These are phyloP conservation scores for Ulmus americana DNA, from an alignment of 331 rosid genomes.

Conservation along the genomic window DNA sequence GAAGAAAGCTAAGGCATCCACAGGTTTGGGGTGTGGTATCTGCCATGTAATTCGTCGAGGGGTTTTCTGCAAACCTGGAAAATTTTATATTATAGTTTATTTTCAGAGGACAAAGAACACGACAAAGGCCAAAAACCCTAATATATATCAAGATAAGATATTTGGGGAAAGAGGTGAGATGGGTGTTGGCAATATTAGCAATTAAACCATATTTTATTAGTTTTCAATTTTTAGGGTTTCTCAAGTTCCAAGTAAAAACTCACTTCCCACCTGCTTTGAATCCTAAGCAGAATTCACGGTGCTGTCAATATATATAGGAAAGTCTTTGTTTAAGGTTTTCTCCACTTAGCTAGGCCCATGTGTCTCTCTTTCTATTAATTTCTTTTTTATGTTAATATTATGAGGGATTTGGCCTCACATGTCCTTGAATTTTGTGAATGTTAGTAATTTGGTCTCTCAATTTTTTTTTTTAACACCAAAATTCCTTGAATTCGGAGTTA, in stretches of 20 bases:
- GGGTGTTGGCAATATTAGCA: slow-evolving; percentile 7
- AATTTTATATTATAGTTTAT: slow-evolving; percentile 12
- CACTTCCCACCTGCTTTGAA: too few species aligned
- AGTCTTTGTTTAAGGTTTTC: background rate
- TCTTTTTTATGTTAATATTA: background rate
- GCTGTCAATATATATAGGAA: too few species aligned
- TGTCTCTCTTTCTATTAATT: slow-evolving; percentile 29
- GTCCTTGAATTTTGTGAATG: too few species aligned
- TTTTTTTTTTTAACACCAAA: too few species aligned
- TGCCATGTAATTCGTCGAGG: slow-evolving; percentile 26
- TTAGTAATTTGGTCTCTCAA: too few species aligned
- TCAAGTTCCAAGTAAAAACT: slow-evolving; percentile 38
- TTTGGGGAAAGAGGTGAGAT: slow-evolving; percentile 28
- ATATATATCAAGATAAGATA: slow-evolving; percentile 9
- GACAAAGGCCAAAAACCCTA: slow-evolving; percentile 18
- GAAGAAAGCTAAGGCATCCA: slow-evolving; percentile 27
- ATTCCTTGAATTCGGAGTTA: too few species aligned
- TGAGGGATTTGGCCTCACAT: too few species aligned
- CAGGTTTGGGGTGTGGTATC: slow-evolving; percentile 28
- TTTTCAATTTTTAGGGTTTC: slow-evolving; percentile 35
- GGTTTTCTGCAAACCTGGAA: slow-evolving; percentile 13
- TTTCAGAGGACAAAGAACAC: slow-evolving; percentile 19
- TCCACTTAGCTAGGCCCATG: slow-evolving; percentile 27
- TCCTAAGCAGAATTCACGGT: too few species aligned
- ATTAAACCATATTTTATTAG: slow-evolving; percentile 26